A percentile compares a stretch with the other conserved stretches of the same genome.
Conservation (phyloP, 768 basidiomycete genomes). For the Suillus occidentalis region DNA sequence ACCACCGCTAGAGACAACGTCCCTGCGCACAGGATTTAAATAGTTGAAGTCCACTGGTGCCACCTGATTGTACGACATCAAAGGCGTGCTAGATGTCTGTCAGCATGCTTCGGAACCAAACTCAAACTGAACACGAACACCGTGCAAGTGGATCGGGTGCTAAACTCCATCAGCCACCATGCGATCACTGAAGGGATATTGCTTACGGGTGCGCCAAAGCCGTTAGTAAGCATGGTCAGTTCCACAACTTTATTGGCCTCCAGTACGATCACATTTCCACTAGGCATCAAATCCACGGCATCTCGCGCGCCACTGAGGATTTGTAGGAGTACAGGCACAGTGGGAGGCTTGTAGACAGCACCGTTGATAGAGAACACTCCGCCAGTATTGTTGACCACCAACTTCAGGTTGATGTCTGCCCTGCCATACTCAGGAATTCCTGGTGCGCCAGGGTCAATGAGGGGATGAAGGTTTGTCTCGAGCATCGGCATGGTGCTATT, state of each 20-base stretch:
- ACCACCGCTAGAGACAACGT: slow-evolving; percentile 25
- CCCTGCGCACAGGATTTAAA: slow-evolving; percentile 37
- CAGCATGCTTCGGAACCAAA: background rate
- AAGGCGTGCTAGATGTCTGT: background rate
- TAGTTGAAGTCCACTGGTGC: slow-evolving; percentile 31
- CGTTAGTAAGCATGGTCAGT: slow-evolving; percentile 16
- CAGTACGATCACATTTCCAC: slow-evolving; percentile 22
- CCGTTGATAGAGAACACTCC: background rate
- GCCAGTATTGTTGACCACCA: background rate
- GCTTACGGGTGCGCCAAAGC: background rate
- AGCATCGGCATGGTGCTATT: background rate
- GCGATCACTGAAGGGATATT: background rate
- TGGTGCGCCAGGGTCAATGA: background rate
- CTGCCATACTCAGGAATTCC: background rate
- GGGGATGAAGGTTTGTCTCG: background rate
- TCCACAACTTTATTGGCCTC: slow-evolving; percentile 30
- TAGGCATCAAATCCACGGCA: slow-evolving; percentile 44
- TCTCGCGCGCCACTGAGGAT: background rate
- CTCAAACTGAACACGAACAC: background rate
- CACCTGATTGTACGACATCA: slow-evolving; percentile 31
- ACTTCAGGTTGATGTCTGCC: background rate
- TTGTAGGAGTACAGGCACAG: background rate
- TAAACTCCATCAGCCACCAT: background rate
- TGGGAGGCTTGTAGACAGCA: background rate
- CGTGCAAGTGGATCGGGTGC: background rate